These are phyloP conservation scores for Hyaloscypha finlandica DNA, from an alignment of 495 filamentous ascomycete species.

Conservation along the genomic window DNA sequence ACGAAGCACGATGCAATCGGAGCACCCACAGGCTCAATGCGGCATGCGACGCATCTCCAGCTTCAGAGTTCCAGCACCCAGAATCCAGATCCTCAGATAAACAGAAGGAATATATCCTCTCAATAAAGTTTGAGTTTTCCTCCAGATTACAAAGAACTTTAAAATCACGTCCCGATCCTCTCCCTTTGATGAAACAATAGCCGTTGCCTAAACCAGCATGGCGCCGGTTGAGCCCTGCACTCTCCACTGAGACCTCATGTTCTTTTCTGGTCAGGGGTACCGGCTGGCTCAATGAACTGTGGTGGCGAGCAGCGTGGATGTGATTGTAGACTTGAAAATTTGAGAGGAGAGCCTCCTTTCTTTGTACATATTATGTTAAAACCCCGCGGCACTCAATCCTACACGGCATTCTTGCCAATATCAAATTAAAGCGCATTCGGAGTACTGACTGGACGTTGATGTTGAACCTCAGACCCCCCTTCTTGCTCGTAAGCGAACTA, in stretches of 20 bases:
- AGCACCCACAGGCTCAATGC: background rate
- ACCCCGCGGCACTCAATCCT: background rate
- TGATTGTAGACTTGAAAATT: background rate
- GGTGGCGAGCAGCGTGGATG: background rate
- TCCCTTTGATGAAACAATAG: conserved; percentile 13
- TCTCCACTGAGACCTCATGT: background rate
- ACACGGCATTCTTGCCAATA: background rate
- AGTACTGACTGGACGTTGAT: background rate
- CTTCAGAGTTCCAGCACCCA: background rate
- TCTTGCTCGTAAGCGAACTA: conserved; percentile 27
- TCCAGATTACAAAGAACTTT: background rate
- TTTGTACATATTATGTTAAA: background rate
- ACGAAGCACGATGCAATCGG: background rate
- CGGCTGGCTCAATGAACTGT: background rate
- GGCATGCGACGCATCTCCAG: background rate
- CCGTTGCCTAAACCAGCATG: conserved; percentile 10
- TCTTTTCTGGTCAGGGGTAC: background rate
- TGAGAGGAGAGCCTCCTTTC: background rate
- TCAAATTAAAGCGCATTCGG: background rate
- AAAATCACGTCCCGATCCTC: conserved; percentile 17
- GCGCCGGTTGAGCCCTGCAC: background rate
- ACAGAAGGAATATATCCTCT: background rate
- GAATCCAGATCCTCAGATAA: background rate
- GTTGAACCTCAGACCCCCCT: conserved; percentile 8
- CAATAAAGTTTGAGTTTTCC: background rate